A percentile compares a stretch with the other conserved stretches of the same genome.
Conservation (phyloP, 2,329 filamentous ascomycete genomes). For the Trichoderma lentiforme region DNA sequence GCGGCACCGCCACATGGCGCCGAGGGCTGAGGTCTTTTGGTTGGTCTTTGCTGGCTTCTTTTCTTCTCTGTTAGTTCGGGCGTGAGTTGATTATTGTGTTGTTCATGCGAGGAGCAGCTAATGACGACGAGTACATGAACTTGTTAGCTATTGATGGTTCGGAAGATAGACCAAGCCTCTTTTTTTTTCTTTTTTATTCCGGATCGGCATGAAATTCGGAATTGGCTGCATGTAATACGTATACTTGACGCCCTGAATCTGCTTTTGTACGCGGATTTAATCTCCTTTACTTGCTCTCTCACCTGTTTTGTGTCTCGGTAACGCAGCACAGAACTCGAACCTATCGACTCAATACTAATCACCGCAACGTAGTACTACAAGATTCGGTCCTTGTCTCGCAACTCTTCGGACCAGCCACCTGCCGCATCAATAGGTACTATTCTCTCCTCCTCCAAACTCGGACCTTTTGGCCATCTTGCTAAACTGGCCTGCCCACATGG, state of each 20-base stretch:
- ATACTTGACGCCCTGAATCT: neutral
- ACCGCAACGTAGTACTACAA: neutral
- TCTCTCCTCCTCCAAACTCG: neutral
- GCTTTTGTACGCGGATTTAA: neutral
- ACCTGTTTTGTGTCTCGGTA: neutral
- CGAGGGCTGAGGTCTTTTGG: neutral
- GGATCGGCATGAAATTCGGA: neutral
- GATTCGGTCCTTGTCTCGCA: neutral
- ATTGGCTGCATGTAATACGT: neutral
- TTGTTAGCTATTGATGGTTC: neutral
- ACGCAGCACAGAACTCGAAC: neutral
- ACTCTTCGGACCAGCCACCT: neutral
- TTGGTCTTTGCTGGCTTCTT: neutral
- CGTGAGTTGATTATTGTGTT: neutral
- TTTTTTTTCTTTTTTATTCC: neutral
- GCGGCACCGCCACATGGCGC: slow-evolving; percentile 6
- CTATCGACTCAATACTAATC: neutral
- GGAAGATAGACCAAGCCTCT: neutral
- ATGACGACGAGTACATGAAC: neutral
- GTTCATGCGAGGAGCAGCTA: neutral
- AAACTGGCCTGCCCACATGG: neutral
- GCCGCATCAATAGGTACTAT: neutral
- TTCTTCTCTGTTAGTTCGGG: neutral
- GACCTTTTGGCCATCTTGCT: neutral
- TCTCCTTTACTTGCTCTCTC: neutral